phyloP scores from a whole-genome alignment of 129 eudicot genomes.

The Dittrichia graveolens region DNA sequence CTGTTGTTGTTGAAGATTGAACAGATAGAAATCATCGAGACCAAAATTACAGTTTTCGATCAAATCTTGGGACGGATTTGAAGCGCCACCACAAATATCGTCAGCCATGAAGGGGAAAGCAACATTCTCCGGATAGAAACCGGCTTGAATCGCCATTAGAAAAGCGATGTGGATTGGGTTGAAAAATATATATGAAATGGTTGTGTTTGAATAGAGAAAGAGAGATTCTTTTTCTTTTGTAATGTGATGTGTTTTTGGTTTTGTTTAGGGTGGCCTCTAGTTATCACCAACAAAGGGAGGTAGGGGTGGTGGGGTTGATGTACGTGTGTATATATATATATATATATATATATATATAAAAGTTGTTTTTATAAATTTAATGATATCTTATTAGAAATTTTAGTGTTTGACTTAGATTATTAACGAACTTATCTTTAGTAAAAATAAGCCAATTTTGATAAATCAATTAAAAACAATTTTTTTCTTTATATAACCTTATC shows the following conservation, averaged over 20 bases:
- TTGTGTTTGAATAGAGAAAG: conserved; percentile 19
- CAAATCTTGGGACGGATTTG: conserved; percentile 43
- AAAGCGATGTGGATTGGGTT: not conserved
- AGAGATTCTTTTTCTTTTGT: conserved; percentile 30
- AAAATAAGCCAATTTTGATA: too few relatives aligned
- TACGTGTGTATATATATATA: conserved; percentile 3
- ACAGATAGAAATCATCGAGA: conserved; percentile 44
- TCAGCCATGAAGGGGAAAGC: conserved; percentile 46
- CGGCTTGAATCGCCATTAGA: conserved; percentile 77
- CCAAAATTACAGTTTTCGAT: conserved; percentile 43
- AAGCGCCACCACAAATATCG: conserved; percentile 34
- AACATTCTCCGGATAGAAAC: conserved; percentile 54
- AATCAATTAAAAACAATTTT: too few relatives aligned
- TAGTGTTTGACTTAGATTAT: too few relatives aligned
- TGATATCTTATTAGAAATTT: too few relatives aligned
- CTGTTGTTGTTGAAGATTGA: conserved; percentile 53
- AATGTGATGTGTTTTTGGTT: conserved; percentile 35
- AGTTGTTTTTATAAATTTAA: not conserved
- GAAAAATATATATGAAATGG: conserved; percentile 12
- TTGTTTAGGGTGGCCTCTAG: conserved; percentile 38
- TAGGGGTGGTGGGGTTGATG: conserved; percentile 29
- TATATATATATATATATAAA: conserved; percentile 1
- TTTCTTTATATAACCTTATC: too few relatives aligned
- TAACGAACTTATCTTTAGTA: too few relatives aligned
- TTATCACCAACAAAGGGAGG: conserved; percentile 22